phyloP scores from a whole-genome alignment of 2,329 filamentous ascomycete species.

The Alternaria novae-zelandiae region DNA sequence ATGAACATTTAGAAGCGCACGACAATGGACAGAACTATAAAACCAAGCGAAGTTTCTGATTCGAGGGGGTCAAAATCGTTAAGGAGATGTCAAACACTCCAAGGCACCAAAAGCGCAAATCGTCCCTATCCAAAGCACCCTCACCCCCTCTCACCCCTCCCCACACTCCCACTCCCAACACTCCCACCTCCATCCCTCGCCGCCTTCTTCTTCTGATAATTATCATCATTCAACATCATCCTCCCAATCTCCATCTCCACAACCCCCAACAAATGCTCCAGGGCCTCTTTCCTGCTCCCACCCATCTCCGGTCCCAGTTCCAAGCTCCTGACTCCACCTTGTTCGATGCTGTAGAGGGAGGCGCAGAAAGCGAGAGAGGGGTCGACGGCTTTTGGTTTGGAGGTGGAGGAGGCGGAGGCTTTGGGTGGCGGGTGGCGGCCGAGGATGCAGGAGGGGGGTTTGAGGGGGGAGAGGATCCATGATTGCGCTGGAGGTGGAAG shows the following conservation, averaged over 20 bases:
- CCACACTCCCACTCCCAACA: background rate
- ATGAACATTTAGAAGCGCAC: no score
- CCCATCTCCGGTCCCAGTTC: constrained; percentile 26
- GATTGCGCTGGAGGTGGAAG: constrained; percentile 6
- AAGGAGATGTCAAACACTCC: no score
- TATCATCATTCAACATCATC: constrained; percentile 10
- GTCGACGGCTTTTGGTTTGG: background rate
- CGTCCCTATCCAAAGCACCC: no score
- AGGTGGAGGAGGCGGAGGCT: background rate
- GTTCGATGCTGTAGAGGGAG: constrained; percentile 22
- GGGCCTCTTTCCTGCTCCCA: constrained; percentile 13
- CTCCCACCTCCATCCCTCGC: background rate
- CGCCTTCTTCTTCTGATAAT: background rate
- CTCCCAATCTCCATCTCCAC: constrained; percentile 17
- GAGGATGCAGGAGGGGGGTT: constrained; percentile 15
- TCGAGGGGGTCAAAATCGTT: no score
- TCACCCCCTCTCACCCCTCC: background rate
- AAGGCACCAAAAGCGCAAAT: no score
- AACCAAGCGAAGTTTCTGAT: no score
- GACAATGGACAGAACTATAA: no score
- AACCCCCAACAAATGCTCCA: constrained; percentile 17
- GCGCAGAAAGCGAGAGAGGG: constrained; percentile 14
- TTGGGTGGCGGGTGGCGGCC: constrained; percentile 18
- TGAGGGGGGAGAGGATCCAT: constrained; percentile 18
- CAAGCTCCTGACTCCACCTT: constrained; percentile 12